Evolutionary conservation across 495 filamentous ascomycete species (phyloP), one percentile per base, ranked within the genome.

Genomic region (Penicillium psychrofluorescens): DNA sequence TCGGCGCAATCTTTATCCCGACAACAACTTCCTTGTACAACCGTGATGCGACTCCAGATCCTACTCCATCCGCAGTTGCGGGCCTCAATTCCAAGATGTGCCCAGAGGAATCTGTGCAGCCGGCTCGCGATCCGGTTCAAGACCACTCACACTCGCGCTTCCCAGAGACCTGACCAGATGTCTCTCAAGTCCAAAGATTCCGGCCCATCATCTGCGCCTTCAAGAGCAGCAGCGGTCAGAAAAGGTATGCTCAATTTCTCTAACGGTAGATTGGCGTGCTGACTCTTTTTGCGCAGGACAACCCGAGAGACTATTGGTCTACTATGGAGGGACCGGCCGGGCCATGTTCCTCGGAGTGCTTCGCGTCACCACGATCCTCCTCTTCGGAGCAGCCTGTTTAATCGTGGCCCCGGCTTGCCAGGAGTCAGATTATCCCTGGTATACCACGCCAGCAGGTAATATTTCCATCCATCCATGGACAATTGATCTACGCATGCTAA

Each of bases 311-410:
- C 67, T 90, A 8, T 67, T 86, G 44, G 72, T 91, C 47, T 90
- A 85, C 53, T 78, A 87, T 71, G 81, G 80, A 34, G 85, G 86
- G 48, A 83, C 78, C 7, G 71, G 69, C 12, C 72, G 76, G 47
- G 81, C 74, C 11, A 76, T 81, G 15, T 84, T 88, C 54, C 55
- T 90, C 31, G 82, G 79, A 15, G 74, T 70, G 45, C 46, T 89
- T 43, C 86, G 88, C 54, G 51, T 89, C 29, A 80, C 79, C 0
- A 84, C 84, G 10, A 71, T 95, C 38, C 78, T 89, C 51, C 58
- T 86, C 44, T 84, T 85, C 50, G 69, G 72, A 22, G 78, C 79
- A 43, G 84, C 83, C 47, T 67, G 67, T 51, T 42, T 84, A 29
- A 51, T 86, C 30, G 66, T 82, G 27, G 77, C 76, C 0, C 86